Evolutionary conservation across 1,284 basidiomycete genomes (phyloP), one percentile per base, ranked within the genome.

Genomic region (Cutaneotrichosporon spelunceum): DNA sequence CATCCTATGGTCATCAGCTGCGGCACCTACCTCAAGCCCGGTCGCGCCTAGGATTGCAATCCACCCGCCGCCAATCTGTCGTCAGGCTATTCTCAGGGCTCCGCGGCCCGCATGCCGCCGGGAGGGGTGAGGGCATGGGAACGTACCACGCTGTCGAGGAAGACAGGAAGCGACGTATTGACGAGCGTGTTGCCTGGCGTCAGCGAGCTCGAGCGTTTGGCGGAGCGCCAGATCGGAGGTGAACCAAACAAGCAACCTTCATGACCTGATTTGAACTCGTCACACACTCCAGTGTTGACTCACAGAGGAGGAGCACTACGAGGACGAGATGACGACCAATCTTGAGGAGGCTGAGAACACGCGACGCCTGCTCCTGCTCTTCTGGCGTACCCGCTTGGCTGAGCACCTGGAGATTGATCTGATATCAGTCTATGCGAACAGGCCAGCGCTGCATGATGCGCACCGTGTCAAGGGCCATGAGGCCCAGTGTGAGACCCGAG

Each of bases 111-210:
- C 16, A 49, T 6, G 33, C 30, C 24, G 52, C n/a, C 44, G 29
- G 36, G 29, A 24, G 2, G 8, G 10, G 24, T 27, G 29, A 24
- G 3, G 13, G 10, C 16, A 8, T 16, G 39, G 10, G 19, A 13
- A 66, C 73, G 19, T 34, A 78, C 76, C 26, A 78, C 71, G 3
- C 67, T 68, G 62, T 78, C 76, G 30, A 83, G 72, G 62, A 83
- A 82, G 63, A 82, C 76, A 10, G 81, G 82, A 34, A 82, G 69
- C n/a, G 80, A 79, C 54, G 81, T 81, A 67, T 82, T 82, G 63
- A 81, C 80, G 52, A 82, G 75, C 27, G 82, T 82, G 62, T 81
- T 82, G 30, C 79, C 76, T 77, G 53, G 10, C 29, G 33, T 69
- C 62, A 71, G 64, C 30, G 19, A 11, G 30, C 14, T 13, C 16